phyloP scores from a whole-genome alignment of 78 protist genomes.

The Pigoraptor vietnamica region DNA sequence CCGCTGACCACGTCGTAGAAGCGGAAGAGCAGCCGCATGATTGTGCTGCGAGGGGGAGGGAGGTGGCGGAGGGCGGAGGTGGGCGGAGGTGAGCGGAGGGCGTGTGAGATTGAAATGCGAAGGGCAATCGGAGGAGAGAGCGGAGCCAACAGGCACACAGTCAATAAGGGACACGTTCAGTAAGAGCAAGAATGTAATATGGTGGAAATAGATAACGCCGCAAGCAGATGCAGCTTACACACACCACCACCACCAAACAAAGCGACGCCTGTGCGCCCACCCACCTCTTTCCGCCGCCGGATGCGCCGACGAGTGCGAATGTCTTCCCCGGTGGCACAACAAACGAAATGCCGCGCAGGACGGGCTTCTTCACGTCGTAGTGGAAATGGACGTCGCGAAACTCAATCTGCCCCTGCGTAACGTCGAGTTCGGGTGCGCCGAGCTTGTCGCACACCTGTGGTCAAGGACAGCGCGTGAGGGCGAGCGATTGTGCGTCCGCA shows the following conservation, averaged over 20 bases:
- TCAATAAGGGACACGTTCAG: background rate
- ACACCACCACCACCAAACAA: background rate
- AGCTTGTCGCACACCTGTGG: background rate
- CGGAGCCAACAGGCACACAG: background rate
- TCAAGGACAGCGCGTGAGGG: background rate
- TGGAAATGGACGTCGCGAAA: constrained; percentile 34
- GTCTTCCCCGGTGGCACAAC: constrained; percentile 61
- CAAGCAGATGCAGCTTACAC: constrained; percentile 9
- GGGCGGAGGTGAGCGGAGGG: background rate
- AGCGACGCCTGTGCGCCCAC: background rate
- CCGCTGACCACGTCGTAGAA: constrained; percentile 74
- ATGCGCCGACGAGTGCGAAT: constrained; percentile 87
- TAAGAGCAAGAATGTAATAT: background rate
- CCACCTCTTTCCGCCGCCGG: constrained; percentile 63
- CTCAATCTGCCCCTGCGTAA: constrained; percentile 11
- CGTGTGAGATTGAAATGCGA: too few relatives aligned
- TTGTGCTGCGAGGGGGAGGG: constrained; percentile 43
- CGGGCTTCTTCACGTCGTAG: constrained; percentile 17
- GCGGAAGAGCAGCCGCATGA: constrained; percentile 45
- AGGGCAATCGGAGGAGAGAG: background rate
- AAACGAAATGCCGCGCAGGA: constrained; percentile 35
- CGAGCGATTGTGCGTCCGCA: too few relatives aligned
- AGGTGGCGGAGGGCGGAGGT: too few relatives aligned
- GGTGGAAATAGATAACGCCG: too few relatives aligned
- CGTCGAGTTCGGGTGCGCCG: background rate